A percentile compares a stretch with the other conserved stretches of the same genome.
Conservation (phyloP, 345 rosid genomes). For the Isatis tinctoria region DNA sequence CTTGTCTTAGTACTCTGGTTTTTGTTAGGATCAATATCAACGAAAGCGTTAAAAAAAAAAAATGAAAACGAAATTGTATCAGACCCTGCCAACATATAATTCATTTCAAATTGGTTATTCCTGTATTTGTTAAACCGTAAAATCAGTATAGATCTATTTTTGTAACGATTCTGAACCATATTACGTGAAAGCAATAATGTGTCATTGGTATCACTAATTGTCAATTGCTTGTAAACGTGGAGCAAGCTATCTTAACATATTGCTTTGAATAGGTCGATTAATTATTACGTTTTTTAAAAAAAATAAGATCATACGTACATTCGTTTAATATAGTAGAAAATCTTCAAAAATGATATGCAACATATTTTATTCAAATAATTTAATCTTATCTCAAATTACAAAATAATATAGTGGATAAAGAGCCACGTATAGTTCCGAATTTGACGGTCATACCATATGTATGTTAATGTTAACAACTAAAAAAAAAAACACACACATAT, state of each 20-base stretch:
- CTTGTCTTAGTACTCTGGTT: too few species aligned
- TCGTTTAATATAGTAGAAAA: neutral
- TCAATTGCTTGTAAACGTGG: conserved; percentile 30
- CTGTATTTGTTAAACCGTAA: neutral
- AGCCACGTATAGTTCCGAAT: conserved; percentile 1
- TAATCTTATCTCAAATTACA: neutral
- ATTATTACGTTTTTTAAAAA: too few species aligned
- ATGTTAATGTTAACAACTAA: neutral
- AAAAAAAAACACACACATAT: neutral
- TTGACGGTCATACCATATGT: conserved; percentile 8
- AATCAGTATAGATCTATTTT: neutral
- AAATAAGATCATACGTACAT: too few species aligned
- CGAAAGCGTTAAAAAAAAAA: neutral
- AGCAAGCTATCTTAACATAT: conserved; percentile 19
- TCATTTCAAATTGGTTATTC: neutral
- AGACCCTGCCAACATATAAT: neutral
- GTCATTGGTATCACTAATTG: conserved; percentile 13
- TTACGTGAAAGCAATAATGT: conserved; percentile 27
- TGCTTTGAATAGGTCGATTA: conserved; percentile 1
- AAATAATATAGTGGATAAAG: neutral
- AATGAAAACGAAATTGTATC: neutral
- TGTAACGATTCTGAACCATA: neutral
- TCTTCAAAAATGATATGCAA: neutral
- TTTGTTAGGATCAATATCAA: too few species aligned
- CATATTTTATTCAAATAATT: neutral